Evolutionary conservation across 768 basidiomycete genomes (phyloP).

Genomic region (Russula foetens): DNA sequence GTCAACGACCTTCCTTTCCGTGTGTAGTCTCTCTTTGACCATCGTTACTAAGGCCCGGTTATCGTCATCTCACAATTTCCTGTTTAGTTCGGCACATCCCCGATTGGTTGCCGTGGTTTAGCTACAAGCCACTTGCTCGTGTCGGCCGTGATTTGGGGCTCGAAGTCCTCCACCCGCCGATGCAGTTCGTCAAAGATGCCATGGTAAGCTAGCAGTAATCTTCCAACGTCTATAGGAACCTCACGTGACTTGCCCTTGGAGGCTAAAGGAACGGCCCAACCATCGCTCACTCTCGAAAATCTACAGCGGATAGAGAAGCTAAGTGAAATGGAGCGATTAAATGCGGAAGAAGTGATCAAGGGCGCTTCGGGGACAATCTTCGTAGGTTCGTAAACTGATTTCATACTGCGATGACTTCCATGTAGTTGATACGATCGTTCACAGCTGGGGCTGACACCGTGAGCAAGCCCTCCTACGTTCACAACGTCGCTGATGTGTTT

Average conservation of each 20-base stretch:
- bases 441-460: not conserved
- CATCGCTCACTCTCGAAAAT: not conserved
- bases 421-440: not conserved
- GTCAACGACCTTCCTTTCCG: not conserved
- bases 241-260: not conserved
- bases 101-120: not conserved
- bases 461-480: not conserved
- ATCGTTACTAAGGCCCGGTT: not conserved
- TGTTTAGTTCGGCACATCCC: not conserved
- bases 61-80: not conserved
- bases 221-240: not conserved
- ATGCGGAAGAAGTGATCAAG: not conserved
- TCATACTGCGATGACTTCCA: not conserved
- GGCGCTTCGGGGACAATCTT: not conserved
- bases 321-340: not conserved
- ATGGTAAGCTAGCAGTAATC: not conserved
- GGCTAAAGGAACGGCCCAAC: not conserved
- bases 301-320: not conserved
- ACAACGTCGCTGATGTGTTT: not conserved
- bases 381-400: not conserved
- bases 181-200: not conserved
- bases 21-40: not conserved
- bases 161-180: not conserved
- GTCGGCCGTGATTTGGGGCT: not conserved
- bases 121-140: not conserved